Base-by-base conservation (phyloP, 208 protist genomes). In the Trypanosoma brucei region DNA sequence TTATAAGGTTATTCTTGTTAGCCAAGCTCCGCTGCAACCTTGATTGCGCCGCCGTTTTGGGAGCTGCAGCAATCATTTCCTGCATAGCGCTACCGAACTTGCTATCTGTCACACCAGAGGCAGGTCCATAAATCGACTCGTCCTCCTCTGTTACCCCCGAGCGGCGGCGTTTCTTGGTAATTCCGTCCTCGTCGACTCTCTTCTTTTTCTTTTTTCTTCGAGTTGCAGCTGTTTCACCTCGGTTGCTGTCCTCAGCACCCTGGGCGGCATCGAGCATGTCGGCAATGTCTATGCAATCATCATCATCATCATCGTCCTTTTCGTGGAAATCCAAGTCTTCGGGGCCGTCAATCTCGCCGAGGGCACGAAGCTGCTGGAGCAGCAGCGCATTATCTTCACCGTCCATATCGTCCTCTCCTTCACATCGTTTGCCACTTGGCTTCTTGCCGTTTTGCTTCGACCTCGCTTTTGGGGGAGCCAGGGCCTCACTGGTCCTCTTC, bases 251-350 rank as follows among this genome's bases (percentile, higher is more conserved):
- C 22, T 58, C 54, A 0, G 33, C 52, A 13, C 58, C 52, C 22
- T 68, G 9, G 11, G 39, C 65, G 11, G 45, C 60, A 36, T 66
- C 62, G 34, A 95, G 75, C 85, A 92, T 91, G 55, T 92, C 89
- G 44, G 74, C 88, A 35, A 95, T 74, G 61, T 95, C 89, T 37
- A 92, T 81, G 62, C 86, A 87, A 7, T 91, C 83, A 48, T 84
- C 79, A 55, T 83, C 82, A 59, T 84, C 76, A 55, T 79, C 79
- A 48, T 76, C 65, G 5, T 72, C 69, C 13, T 86, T 68, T 33
- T 91, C 76, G 50, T 89, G 76, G 64, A 86, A 83, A 59, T 89
- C 71, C 42, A 88, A 59, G 37, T 58, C 81, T 4, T 82, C 73
- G 8, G 79, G 79, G 1, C 66, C 77, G 9, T 75, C 68, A 62